Evolutionary conservation across 225 moss, liverwort and hornwort genomes (phyloP).

Genomic region (Neckera pumila): DNA sequence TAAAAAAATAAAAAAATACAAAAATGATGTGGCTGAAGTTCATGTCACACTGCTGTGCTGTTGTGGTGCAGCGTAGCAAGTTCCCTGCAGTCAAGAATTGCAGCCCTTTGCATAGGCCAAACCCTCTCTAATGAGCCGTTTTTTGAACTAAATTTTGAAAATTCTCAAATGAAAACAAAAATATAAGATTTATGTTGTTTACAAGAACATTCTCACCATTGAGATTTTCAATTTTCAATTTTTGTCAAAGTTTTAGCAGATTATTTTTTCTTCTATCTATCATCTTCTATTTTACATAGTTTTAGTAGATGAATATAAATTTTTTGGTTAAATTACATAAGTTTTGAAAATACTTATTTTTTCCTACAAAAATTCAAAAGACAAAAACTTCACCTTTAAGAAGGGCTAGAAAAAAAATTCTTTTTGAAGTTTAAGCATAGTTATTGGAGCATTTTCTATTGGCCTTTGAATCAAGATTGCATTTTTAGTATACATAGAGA

Average conservation of each 20-base stretch:
- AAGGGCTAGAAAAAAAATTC: not conserved
- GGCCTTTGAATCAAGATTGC: accelerated
- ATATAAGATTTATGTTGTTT: too few relatives aligned
- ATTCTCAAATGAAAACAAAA: not conserved
- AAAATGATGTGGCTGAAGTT: too few relatives aligned
- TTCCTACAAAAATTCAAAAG: not conserved
- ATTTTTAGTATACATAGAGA: too few relatives aligned
- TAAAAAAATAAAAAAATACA: too few relatives aligned
- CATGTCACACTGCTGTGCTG: too few relatives aligned
- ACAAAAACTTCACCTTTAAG: not conserved
- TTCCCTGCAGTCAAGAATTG: too few relatives aligned
- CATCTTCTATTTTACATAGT: not conserved
- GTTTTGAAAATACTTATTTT: not conserved
- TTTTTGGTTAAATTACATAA: not conserved
- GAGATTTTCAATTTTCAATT: not conserved
- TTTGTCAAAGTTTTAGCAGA: not conserved
- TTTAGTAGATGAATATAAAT: not conserved
- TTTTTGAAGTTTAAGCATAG: not conserved
- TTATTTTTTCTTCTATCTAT: not conserved
- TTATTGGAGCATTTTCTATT: too few relatives aligned
- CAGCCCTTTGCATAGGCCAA: too few relatives aligned
- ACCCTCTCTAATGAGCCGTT: too few relatives aligned
- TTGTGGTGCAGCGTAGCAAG: too few relatives aligned
- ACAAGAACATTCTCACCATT: not conserved
- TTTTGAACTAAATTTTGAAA: not conserved